Base-by-base conservation (phyloP, 1,284 basidiomycete species). In the Apiotrichum mycotoxinovorans region DNA sequence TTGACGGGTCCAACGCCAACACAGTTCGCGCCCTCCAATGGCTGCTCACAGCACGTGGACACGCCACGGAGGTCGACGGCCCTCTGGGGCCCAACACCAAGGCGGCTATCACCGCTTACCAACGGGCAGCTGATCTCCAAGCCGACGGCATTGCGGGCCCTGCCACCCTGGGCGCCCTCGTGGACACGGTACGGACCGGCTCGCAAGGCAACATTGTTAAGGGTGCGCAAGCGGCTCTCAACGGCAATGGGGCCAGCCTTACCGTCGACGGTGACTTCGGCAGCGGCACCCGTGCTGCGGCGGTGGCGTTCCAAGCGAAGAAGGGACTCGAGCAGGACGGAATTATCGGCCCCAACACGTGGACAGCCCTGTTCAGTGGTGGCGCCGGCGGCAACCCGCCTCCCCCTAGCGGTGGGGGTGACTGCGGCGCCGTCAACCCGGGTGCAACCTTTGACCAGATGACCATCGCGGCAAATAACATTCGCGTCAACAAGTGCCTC, bases 401-500 rank as follows among this genome's bases (percentile, higher is more conserved):
- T 5, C 5, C 30, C 30, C 30, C 30, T 5, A 30, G 5, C 30
- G 30, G 5, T 5, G 12, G 7, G 7, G 30, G 27, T 12, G 30
- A 38, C 38, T 52, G 22, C 20, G 23, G 23, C 3, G 9, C 33
- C 18, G 34, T 40, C 25, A 23, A 18, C 35, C 8, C 30, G 12
- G 30, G 30, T 12, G 30, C 30, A 5, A 30, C 30, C 7, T 7
- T 30, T 12, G 30, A 30, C 30, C 30, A 30, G 30, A 30, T 12
- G 12, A 30, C 30, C 30, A 20, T 30, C 30, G 30, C 30, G 30
- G 30, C 30, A 12, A 12, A 5, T 12, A 30, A 30, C 26, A 51
- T 56, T 22, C 54, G 54, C 27, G 54, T 56, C 10, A 25, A 56
- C 54, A 51, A 33, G 43, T 56, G 54, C 22, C 17, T 45, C 27